Evolutionary conservation across 2,329 filamentous ascomycete genomes (phyloP).

Genomic region (Fonsecaea erecta): DNA sequence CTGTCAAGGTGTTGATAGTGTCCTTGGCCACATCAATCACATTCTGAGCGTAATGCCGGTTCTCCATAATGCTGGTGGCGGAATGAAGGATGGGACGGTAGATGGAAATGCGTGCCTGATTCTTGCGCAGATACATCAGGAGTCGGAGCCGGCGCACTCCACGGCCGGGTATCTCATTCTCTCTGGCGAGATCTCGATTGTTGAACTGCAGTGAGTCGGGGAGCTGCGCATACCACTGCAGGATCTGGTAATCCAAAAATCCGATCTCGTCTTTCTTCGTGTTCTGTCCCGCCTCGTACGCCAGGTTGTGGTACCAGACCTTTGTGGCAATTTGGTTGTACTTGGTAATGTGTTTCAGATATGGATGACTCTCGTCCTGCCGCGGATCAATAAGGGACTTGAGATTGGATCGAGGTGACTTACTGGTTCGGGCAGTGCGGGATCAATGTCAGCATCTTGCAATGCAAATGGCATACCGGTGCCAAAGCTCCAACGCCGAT

Average conservation of each 20-base stretch:
- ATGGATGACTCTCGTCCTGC: slow-evolving; percentile 61
- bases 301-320: slow-evolving; percentile 81
- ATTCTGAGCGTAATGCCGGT: slow-evolving; percentile 73
- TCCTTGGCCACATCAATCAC: slow-evolving; percentile 69
- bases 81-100: slow-evolving; percentile 87
- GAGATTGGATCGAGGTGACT: slow-evolving; percentile 29
- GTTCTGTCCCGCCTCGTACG: slow-evolving; percentile 68
- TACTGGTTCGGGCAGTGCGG: slow-evolving; percentile 77
- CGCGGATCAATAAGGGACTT: slow-evolving; percentile 27
- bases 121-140: slow-evolving; percentile 82
- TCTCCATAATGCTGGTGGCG: slow-evolving; percentile 77
- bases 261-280: slow-evolving; percentile 76
- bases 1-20: slow-evolving; percentile 64
- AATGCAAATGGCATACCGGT: slow-evolving; percentile 85
- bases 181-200: slow-evolving; percentile 55
- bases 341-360: slow-evolving; percentile 80
- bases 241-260: slow-evolving; percentile 78
- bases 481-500: slow-evolving; percentile 87
- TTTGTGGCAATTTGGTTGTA: slow-evolving; percentile 84
- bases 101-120: slow-evolving; percentile 87
- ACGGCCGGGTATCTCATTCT: slow-evolving; percentile 52
- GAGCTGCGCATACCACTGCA: slow-evolving; percentile 83
- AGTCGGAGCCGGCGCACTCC: slow-evolving; percentile 75
- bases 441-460: slow-evolving; percentile 84
- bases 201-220: slow-evolving; percentile 66